A percentile compares a stretch with the other conserved stretches of the same genome.
Evolutionary conservation across 78 protist genomes (phyloP).

Genomic region (Bigelowiella natans): DNA sequence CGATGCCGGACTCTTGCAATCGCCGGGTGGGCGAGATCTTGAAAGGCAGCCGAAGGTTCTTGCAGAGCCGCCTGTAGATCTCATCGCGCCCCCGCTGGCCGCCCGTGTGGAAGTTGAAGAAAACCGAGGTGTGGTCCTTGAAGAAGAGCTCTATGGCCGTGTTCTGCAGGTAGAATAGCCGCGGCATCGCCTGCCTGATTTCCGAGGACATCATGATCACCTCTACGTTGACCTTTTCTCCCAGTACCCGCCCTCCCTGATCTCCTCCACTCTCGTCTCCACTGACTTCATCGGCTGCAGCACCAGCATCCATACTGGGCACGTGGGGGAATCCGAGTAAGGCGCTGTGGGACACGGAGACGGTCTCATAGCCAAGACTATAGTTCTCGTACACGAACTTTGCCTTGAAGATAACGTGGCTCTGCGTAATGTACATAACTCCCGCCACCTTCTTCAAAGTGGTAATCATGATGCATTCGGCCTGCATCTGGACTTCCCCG

Average conservation of each 20-base stretch:
- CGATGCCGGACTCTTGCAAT: neutral
- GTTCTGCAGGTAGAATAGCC: neutral
- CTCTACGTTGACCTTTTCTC: too few species aligned
- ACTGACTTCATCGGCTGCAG: too few species aligned
- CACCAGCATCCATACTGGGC: too few species aligned
- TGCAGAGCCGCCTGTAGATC: neutral
- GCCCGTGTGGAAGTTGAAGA: neutral
- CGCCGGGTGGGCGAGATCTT: neutral
- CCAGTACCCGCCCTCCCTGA: too few species aligned
- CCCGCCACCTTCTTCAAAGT: neutral
- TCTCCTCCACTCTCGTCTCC: too few species aligned
- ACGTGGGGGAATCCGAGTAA: too few species aligned
- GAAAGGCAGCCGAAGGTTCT: neutral
- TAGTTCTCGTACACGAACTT: neutral
- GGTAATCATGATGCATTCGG: neutral
- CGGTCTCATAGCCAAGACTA: neutral
- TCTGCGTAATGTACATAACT: neutral
- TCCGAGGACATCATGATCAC: too few species aligned
- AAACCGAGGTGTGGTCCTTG: neutral
- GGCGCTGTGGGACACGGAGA: too few species aligned
- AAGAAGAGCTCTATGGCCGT: neutral
- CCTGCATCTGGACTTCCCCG: too few species aligned
- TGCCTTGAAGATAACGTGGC: neutral
- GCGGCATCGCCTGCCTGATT: neutral
- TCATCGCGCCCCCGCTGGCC: neutral